These are phyloP conservation scores for Agarophyton chilense DNA, from an alignment of 23 red algal species.

Conservation along the genomic window DNA sequence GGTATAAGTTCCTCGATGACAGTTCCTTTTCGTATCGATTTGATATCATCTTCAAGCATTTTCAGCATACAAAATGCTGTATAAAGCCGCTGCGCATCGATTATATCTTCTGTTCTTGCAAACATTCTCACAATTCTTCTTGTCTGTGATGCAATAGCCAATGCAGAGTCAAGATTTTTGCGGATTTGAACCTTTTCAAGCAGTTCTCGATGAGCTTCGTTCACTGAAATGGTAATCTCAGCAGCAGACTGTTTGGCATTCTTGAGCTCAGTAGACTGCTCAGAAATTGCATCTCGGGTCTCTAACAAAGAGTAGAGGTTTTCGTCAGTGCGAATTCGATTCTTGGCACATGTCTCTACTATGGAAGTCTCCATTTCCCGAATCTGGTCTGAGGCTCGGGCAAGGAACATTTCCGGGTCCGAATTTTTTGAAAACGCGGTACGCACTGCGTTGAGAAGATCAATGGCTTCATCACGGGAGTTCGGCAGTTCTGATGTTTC, in stretches of 20 bases:
- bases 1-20: slow-evolving; percentile 51
- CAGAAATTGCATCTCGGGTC: slow-evolving; percentile 46
- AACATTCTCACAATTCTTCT: slow-evolving; percentile 51
- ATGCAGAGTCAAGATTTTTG: slow-evolving; percentile 40
- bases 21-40: slow-evolving; percentile 18
- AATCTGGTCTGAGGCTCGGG: slow-evolving; percentile 42
- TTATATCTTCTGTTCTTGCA: slow-evolving; percentile 54
- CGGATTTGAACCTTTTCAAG: slow-evolving; percentile 30
- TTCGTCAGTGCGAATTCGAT: slow-evolving; percentile 60
- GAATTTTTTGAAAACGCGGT: slow-evolving; percentile 48
- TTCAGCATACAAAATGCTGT: slow-evolving; percentile 53
- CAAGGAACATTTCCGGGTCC: slow-evolving; percentile 38
- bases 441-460: slow-evolving; percentile 38
- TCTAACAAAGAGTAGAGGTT: slow-evolving; percentile 55
- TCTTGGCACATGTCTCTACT: slow-evolving; percentile 53
- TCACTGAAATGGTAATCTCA: slow-evolving; percentile 28
- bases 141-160: slow-evolving; percentile 47
- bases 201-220: slow-evolving; percentile 25
- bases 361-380: slow-evolving; percentile 35
- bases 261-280: slow-evolving; percentile 42
- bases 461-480: slow-evolving; percentile 24
- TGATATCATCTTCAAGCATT: slow-evolving; percentile 46
- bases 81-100: slow-evolving; percentile 55
- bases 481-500: background rate
- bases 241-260: background rate